phyloP scores from a whole-genome alignment of 225 moss, liverwort and hornwort genomes.

The Sphagnum tenellum region DNA sequence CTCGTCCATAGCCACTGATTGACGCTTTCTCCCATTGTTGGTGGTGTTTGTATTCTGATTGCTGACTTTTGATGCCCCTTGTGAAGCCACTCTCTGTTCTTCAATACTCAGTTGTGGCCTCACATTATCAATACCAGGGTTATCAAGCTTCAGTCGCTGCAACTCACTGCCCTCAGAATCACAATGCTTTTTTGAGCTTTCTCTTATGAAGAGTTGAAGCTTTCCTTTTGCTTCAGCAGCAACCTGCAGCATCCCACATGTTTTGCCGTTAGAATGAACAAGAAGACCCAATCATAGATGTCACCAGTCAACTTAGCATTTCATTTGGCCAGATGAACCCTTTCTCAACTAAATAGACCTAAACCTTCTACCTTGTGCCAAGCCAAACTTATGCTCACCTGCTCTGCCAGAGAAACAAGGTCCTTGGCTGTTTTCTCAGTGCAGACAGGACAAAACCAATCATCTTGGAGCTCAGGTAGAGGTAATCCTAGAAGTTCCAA shows the following conservation, averaged over 20 bases:
- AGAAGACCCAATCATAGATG: too few relatives aligned
- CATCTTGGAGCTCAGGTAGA: not conserved
- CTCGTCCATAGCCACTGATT: too few relatives aligned
- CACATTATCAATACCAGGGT: conserved; percentile 3
- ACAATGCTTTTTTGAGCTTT: conserved; percentile 12
- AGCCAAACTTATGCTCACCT: conserved; percentile 2
- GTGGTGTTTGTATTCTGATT: too few relatives aligned
- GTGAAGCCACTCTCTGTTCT: too few relatives aligned
- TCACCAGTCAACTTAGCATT: too few relatives aligned
- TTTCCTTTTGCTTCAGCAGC: conserved; percentile 28
- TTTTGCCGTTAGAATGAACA: not conserved
- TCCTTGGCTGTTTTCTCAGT: conserved; percentile 17
- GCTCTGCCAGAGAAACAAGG: conserved; percentile 25
- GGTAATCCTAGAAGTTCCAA: conserved; percentile 20
- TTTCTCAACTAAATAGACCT: too few relatives aligned
- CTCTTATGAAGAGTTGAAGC: conserved; percentile 21
- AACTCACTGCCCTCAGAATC: conserved; percentile 4
- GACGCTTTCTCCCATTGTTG: too few relatives aligned
- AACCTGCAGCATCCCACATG: conserved; percentile 10
- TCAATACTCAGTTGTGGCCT: not conserved
- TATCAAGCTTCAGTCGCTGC: conserved; percentile 5
- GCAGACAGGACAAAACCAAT: conserved; percentile 65
- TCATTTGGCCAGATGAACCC: too few relatives aligned
- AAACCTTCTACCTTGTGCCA: too few relatives aligned
- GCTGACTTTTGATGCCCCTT: too few relatives aligned